Evolutionary conservation across 768 basidiomycete species (phyloP).

Genomic region (Galerina marginata): DNA sequence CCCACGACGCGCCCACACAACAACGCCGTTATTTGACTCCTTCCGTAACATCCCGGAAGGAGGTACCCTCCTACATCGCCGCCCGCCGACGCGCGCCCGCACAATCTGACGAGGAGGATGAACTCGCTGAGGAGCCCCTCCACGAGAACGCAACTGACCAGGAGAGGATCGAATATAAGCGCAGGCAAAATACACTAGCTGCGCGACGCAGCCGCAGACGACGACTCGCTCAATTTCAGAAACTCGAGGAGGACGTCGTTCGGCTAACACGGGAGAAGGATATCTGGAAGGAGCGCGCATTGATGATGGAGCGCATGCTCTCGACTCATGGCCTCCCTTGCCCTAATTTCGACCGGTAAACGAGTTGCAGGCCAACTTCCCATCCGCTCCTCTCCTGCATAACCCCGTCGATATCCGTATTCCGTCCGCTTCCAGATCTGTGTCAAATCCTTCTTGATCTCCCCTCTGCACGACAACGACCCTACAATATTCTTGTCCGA

Average conservation of each 20-base stretch:
- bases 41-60: conserved; percentile 73
- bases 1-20: conserved; percentile 77
- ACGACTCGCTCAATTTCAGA: conserved; percentile 71
- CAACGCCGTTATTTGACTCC: conserved; percentile 65
- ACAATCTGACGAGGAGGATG: conserved; percentile 59
- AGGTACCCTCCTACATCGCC: conserved; percentile 69
- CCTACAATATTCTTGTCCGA: too few species aligned
- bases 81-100: conserved; percentile 41
- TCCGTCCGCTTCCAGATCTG: background rate
- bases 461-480: too few species aligned
- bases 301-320: conserved; percentile 56
- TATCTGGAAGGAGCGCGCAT: conserved; percentile 63
- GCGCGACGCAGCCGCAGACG: conserved; percentile 80
- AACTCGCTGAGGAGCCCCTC: conserved; percentile 46
- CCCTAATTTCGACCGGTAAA: conserved; percentile 49
- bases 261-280: conserved; percentile 62
- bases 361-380: background rate
- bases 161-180: conserved; percentile 78
- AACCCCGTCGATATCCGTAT: background rate
- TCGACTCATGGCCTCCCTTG: conserved; percentile 61
- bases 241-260: conserved; percentile 63
- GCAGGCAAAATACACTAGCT: conserved; percentile 84
- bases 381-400: background rate
- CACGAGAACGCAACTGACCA: conserved; percentile 51
- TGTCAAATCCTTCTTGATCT: too few species aligned